Base-by-base conservation (phyloP, 805 yeast genomes). In the Yarrowia sp. region DNA sequence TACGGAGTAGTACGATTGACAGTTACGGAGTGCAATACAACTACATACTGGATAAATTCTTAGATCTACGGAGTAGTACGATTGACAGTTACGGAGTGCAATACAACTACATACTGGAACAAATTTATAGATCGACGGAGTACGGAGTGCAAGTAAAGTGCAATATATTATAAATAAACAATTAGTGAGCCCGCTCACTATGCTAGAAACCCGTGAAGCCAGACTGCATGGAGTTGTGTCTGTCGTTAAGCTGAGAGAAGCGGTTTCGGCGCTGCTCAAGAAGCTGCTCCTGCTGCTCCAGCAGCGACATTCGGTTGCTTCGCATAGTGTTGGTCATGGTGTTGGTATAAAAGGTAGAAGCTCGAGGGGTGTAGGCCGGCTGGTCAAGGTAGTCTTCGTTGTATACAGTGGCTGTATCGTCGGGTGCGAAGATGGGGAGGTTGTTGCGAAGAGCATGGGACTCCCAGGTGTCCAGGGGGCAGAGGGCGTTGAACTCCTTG, bases 401-500 rank as follows among this genome's bases (percentile, higher is more conserved):
- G 42, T 33, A 51, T 12, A 51, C 58, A n/a, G 58, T 51, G 32
- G 33, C 42, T 14, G 58, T 25, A 18, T 51, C 58, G n/a, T 51
- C 42, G 22, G 58, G 58, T 19, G 58, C 58, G 32, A 51, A 51
- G 42, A 51, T 51, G 58, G 76, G 76, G 6, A 73, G 67, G 12
- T 71, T 73, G 60, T 72, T 70, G 12, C 75, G 68, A 2, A 65
- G 61, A 0, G 79, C 78, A 61, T 73, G 75, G 2, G 70, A 65
- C 33, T 66, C 62, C 79, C 79, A 76, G 8, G 74, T 64, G 64
- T 76, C 79, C 65, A 71, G 61, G 4, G 77, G 76, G 19, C 76
- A 71, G 2, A 51, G 58, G 18, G 58, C 58, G 16, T 32, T 24
- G 42, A 51, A 51, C 32, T 51, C 58, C 42, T 51, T 51, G 12